These are phyloP conservation scores for Hebeloma cylindrosporum DNA, from an alignment of 768 basidiomycete genomes.

Conservation along the genomic window DNA sequence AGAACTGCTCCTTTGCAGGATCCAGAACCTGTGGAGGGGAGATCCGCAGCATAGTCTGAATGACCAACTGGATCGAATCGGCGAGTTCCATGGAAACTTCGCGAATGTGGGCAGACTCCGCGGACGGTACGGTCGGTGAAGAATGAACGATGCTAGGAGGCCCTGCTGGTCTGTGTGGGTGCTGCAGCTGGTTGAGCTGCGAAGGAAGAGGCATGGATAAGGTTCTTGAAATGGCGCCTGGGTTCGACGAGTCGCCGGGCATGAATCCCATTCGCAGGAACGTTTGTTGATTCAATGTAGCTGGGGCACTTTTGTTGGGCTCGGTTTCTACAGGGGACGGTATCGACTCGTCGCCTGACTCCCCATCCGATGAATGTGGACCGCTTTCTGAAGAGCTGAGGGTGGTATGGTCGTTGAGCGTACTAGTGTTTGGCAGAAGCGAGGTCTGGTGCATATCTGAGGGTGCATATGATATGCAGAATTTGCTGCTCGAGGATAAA, in stretches of 20 bases:
- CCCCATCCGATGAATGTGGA: constrained; percentile 50
- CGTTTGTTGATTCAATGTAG: too few species aligned
- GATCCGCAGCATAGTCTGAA: constrained; percentile 89
- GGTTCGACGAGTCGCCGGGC: too few species aligned
- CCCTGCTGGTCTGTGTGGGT: constrained; percentile 56
- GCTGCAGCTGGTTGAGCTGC: constrained; percentile 72
- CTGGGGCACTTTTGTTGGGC: too few species aligned
- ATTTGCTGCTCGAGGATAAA: constrained; percentile 51
- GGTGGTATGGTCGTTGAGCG: neutral
- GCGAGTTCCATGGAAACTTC: constrained; percentile 86
- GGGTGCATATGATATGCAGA: constrained; percentile 59
- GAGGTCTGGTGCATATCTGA: constrained; percentile 29
- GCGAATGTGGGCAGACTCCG: constrained; percentile 43
- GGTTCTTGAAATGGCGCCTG: constrained; percentile 66
- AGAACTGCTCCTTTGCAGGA: constrained; percentile 91
- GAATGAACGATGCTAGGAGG: constrained; percentile 15
- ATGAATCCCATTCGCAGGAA: too few species aligned
- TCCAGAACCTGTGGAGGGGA: constrained; percentile 89
- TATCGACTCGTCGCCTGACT: constrained; percentile 25
- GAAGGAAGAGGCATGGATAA: constrained; percentile 80
- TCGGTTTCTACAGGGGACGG: too few species aligned
- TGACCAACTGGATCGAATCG: constrained; percentile 86
- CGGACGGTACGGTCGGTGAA: constrained; percentile 20
- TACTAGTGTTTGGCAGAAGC: constrained; percentile 3
- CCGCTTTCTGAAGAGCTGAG: constrained; percentile 40